phyloP scores from a whole-genome alignment of 352 stramenopile genomes.

The Phytophthora pisi region DNA sequence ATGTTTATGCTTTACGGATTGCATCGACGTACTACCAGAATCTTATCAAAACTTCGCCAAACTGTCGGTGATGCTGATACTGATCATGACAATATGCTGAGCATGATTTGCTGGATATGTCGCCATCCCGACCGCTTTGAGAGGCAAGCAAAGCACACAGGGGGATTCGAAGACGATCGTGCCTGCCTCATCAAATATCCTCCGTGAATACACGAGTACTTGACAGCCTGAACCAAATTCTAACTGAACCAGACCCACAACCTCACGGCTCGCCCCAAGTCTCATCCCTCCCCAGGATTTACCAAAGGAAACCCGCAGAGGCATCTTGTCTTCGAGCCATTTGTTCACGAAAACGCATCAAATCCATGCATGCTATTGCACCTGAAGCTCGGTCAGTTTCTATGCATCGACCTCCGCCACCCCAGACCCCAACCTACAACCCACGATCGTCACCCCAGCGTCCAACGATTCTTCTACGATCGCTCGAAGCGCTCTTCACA shows the following conservation, averaged over 20 bases:
- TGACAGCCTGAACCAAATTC: conserved; percentile 14
- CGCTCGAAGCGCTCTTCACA: conserved; percentile 29
- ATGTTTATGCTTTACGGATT: conserved; percentile 23
- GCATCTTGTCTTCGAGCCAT: not conserved
- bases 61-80: not conserved
- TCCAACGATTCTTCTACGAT: conserved; percentile 18
- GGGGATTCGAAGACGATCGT: conserved; percentile 16
- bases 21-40: conserved; percentile 1
- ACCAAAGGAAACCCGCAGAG: not conserved
- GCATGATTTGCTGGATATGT: conserved; percentile 19
- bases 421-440: not conserved
- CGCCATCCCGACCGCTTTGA: conserved; percentile 16
- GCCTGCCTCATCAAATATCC: conserved; percentile 25
- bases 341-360: not conserved
- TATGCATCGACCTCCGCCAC: not conserved
- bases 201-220: conserved; percentile 7
- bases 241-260: not conserved
- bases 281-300: not conserved
- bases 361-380: not conserved
- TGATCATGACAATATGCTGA: conserved; percentile 14
- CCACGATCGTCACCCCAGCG: not conserved
- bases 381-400: not conserved
- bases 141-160: conserved; percentile 2
- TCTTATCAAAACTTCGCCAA: conserved; percentile 11
- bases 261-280: not conserved